phyloP scores from a whole-genome alignment of 2,329 filamentous ascomycete species.

The Fusarium pininemorale region DNA sequence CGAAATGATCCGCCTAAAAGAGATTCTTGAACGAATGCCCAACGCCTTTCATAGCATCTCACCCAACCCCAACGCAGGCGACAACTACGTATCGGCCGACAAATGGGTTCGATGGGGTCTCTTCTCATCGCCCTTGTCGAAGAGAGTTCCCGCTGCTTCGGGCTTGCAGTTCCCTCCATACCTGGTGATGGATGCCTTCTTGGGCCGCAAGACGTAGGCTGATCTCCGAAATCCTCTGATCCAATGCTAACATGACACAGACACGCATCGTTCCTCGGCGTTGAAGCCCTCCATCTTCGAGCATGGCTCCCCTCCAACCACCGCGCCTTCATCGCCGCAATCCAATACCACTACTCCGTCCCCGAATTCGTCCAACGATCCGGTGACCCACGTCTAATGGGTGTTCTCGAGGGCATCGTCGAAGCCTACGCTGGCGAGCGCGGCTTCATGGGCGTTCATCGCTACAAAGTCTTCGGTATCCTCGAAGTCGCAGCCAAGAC shows the following conservation, averaged over 20 bases:
- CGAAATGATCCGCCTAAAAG: constrained; percentile 61
- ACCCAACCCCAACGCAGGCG: constrained; percentile 60
- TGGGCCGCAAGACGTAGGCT: constrained; percentile 55
- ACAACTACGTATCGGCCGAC: constrained; percentile 59
- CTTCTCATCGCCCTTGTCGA: constrained; percentile 61
- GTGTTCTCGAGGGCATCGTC: constrained; percentile 63
- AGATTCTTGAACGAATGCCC: constrained; percentile 62
- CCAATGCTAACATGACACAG: constrained; percentile 46
- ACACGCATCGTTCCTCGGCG: constrained; percentile 57
- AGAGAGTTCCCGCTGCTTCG: constrained; percentile 59
- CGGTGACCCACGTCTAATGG: constrained; percentile 59
- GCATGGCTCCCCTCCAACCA: constrained; percentile 64
- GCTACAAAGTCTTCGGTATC: constrained; percentile 67
- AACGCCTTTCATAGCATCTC: constrained; percentile 65
- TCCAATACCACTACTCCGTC: constrained; percentile 63
- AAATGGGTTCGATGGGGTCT: constrained; percentile 62
- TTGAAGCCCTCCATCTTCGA: constrained; percentile 61
- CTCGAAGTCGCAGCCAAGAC: constrained; percentile 64
- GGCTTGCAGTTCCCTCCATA: constrained; percentile 63
- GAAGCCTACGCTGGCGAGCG: constrained; percentile 65
- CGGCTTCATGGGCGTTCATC: constrained; percentile 65
- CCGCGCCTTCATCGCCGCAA: constrained; percentile 63
- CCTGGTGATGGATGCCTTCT: constrained; percentile 64
- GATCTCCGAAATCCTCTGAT: rapidly evolving
- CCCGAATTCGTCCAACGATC: constrained; percentile 63